Evolutionary conservation across 768 basidiomycete species (phyloP), one percentile per base, ranked within the genome.

Genomic region (Daedaleopsis nitida): DNA sequence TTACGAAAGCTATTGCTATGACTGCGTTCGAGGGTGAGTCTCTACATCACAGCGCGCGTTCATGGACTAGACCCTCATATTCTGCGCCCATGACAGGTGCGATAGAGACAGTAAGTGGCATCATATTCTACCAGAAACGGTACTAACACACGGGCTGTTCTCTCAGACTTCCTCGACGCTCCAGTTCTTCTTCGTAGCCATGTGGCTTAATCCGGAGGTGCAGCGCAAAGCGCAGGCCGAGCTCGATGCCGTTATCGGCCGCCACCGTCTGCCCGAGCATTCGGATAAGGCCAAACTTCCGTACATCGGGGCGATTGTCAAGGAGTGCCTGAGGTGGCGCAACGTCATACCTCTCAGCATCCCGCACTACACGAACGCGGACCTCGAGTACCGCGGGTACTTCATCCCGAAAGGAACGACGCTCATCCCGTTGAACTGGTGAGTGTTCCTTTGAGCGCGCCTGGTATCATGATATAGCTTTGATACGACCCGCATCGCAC

Each of bases 381-480:
- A 79, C 60, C 75, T 76, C 65, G 76, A 74, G 2, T 78, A 78
- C 58, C 65, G 68, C 5, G 78, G 76, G 5, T 64, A 75, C 45
- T 77, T 72, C 56, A 78, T 79, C 39, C 76, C 76, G 0, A 69
- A 71, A 45, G 74, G 74, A 7, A 48, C 63, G 1, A 55, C 52
- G 5, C 52, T 68, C 1, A 39, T 68, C 24, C 48, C 54, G 10
- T 59, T 62, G 53, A 51, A 42, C 19, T 65, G 64, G 64, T 62
- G 44, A 45, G 37, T 32, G 27, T 32, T 32, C 27, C 27, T 3
- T 7, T 32, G 4, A 32, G 27, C 7, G 27, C 27, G 27, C 4
- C 3, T 7, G 27, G 27, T 32, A 7, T 6, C 42, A 10, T 11
- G 42, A 43, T 23, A 48, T 12, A 17, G 23, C 21, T 13, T 17